Conservation (phyloP, 1,284 basidiomycete species). For the Marasmius sp. region DNA sequence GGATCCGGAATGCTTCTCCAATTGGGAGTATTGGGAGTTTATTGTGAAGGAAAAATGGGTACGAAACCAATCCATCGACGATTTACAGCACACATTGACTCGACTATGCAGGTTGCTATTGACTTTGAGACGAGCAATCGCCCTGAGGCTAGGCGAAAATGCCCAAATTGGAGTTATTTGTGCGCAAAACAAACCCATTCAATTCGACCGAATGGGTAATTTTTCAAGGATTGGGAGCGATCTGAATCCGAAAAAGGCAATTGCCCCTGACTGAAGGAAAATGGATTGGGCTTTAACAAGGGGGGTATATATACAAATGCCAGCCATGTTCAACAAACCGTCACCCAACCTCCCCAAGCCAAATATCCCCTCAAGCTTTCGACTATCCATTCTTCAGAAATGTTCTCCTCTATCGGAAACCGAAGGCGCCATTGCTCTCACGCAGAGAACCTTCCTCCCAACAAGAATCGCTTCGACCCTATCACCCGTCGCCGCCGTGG, state of each 20-base stretch:
- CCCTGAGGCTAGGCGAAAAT: too few species aligned
- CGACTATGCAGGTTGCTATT: too few species aligned
- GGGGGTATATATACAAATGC: not conserved
- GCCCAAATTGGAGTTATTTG: not conserved
- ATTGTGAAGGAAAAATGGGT: too few species aligned
- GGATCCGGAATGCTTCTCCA: too few species aligned
- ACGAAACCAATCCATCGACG: too few species aligned
- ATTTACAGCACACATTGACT: too few species aligned
- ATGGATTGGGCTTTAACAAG: not conserved
- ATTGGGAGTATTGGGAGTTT: too few species aligned
- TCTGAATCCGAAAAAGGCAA: not conserved
- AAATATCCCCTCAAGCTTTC: not conserved
- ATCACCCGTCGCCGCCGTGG: conserved; percentile 27
- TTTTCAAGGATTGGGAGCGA: not conserved
- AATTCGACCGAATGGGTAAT: not conserved
- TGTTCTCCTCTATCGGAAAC: conserved; percentile 1
- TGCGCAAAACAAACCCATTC: too few species aligned
- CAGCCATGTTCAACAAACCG: not conserved
- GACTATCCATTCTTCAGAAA: not conserved
- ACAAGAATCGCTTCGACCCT: conserved; percentile 22
- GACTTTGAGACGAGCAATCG: too few species aligned
- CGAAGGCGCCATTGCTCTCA: conserved; percentile 12
- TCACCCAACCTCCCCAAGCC: not conserved
- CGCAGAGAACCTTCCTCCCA: conserved; percentile 30
- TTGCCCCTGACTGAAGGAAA: not conserved